Base-by-base conservation (phyloP, 2,329 filamentous ascomycete species). In the Xylariaceae sp. region DNA sequence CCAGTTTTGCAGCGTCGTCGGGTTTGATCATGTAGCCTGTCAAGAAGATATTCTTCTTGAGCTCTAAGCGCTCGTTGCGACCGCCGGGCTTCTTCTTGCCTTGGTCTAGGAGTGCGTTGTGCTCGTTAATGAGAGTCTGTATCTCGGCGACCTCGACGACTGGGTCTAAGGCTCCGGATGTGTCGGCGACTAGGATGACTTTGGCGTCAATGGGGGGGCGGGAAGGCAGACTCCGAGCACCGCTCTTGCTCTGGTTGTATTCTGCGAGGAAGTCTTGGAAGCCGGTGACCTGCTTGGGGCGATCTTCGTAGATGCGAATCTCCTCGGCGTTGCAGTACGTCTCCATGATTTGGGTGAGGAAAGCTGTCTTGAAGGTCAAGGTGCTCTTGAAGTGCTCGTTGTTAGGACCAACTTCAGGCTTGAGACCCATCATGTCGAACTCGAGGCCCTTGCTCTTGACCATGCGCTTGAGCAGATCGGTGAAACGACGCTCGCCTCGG, bases 281-380 rank as follows among this genome's bases (percentile, higher is more conserved):
- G 16, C 77, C 84, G 64, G 86, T 86, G 41, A 87, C 86, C 62
- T 86, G 83, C 55, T 77, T 79, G 3, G 74, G 69, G 4, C 83
- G 72, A 57, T 86, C 83, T 59, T 86, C 83, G 62, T 86, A 86
- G 38, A 86, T 75, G 66, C 85, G 81, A 44, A 97, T 85, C 59
- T 95, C 90, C n/a, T 85, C 79, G 3, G 92, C 89, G 34, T 82
- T 66, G 50, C 76, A 80, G 68, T 97, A 97, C 22, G 92, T 97
- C 67, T 89, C 83, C 69, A 96, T 80, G 43, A 97, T 71, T 20
- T 86, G 79, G 52, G 81, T 77, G 22, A 98, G 78, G 58, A 96
- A 88, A 32, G 81, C 74, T 63, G 95, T 87, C 71, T 98, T 98
- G 76, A 95, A 98, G 21, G 80, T 71, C 83, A 96, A 93, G 3